Percentiles rank a stretch among this genome's conserved stretches.
Evolutionary conservation across 768 basidiomycete genomes (phyloP).

Genomic region (Termitomyces sp.): DNA sequence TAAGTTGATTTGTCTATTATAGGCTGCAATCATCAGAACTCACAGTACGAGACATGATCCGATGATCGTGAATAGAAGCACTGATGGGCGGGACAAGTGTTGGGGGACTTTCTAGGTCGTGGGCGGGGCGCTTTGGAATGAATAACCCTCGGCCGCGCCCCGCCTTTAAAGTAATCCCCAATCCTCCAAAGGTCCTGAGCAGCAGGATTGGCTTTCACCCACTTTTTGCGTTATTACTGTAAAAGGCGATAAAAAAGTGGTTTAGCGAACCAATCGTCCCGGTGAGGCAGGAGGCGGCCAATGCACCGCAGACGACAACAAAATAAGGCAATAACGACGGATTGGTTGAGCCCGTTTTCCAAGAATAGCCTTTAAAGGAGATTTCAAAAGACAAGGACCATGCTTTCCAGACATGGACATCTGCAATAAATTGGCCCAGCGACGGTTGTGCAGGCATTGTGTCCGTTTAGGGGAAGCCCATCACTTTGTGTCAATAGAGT

Average conservation of each 20-base stretch:
- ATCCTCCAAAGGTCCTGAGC: background rate
- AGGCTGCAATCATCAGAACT: background rate
- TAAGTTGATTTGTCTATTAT: background rate
- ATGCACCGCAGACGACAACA: constrained; percentile 9
- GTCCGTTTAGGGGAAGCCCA: background rate
- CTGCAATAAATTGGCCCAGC: background rate
- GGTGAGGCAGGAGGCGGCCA: constrained; percentile 12
- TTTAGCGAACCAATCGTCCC: constrained; percentile 15
- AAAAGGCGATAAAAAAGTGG: constrained; percentile 9
- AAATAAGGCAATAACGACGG: constrained; percentile 14
- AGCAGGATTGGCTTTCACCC: constrained; percentile 9
- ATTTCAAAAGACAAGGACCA: constrained; percentile 4
- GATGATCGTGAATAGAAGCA: constrained; percentile 1
- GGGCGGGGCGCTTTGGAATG: background rate
- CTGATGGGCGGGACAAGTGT: background rate
- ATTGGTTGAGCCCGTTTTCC: constrained; percentile 5
- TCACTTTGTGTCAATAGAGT: background rate
- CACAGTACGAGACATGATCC: constrained; percentile 11
- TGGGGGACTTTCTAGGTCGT: background rate
- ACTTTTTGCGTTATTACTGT: constrained; percentile 13
- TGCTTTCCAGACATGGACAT: background rate
- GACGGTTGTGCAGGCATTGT: background rate
- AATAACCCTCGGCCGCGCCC: background rate
- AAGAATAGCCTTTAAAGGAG: constrained; percentile 13
- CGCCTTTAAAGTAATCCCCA: background rate